Percentiles rank a stretch among this genome's conserved stretches.
Evolutionary conservation across 2,329 filamentous ascomycete species (phyloP).

Genomic region (Ascochyta lentis): DNA sequence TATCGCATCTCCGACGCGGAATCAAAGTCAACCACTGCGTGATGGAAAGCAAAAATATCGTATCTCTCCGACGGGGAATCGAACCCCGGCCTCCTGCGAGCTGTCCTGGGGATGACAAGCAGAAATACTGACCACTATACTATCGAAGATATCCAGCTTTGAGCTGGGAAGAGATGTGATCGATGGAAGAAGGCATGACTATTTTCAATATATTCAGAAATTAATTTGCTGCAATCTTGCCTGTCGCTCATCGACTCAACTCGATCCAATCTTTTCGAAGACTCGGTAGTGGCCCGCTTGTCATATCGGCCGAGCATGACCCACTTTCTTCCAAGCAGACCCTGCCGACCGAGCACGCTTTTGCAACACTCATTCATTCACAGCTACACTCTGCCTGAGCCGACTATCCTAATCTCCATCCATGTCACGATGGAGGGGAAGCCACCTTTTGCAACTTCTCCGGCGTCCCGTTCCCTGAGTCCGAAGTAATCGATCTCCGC

Average conservation of each 20-base stretch:
- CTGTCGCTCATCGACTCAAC: not conserved
- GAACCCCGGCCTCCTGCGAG: constrained; percentile 19
- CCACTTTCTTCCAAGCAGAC: not conserved
- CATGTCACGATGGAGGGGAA: not conserved
- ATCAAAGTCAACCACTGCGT: no score
- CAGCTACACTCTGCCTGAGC: not conserved
- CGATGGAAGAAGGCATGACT: not conserved
- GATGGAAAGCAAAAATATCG: not conserved
- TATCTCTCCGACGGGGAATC: constrained; percentile 20
- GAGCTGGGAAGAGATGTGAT: constrained; percentile 6
- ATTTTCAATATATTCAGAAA: no score
- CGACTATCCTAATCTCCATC: no score
- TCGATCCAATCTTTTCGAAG: not conserved
- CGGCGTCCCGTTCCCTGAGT: not conserved
- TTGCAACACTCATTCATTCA: not conserved
- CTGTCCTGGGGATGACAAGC: constrained; percentile 4
- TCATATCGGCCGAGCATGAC: not conserved
- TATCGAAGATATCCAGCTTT: constrained; percentile 7
- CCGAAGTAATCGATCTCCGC: not conserved
- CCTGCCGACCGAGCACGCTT: not conserved
- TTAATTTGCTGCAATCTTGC: no score
- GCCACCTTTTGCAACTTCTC: constrained; percentile 13
- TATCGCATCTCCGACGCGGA: no score
- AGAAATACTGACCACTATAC: constrained; percentile 9
- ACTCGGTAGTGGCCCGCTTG: no score